Evolutionary conservation across 345 rosid genomes (phyloP).

Genomic region (Durio zibethinus): DNA sequence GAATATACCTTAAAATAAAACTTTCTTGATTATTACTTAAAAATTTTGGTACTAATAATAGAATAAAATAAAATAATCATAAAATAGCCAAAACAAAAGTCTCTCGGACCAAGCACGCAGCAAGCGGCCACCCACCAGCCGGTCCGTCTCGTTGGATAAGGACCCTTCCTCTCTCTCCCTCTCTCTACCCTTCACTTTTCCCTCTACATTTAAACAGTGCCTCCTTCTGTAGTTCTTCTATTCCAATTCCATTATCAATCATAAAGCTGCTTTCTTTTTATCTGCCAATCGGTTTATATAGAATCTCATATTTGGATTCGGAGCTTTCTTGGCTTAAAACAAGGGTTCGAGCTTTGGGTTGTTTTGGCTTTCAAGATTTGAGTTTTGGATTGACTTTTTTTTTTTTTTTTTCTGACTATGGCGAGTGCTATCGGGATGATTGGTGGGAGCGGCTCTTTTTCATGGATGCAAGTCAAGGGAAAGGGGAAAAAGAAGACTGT

Average conservation of each 20-base stretch:
- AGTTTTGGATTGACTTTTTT: not conserved
- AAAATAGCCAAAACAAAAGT: not conserved
- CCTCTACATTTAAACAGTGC: not conserved
- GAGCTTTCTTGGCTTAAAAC: not conserved
- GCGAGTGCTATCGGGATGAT: slow-evolving; percentile 30
- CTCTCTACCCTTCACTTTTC: too few relatives aligned
- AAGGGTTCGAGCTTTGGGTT: not conserved
- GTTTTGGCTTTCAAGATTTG: not conserved
- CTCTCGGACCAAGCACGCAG: not conserved
- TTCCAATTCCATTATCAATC: too few relatives aligned
- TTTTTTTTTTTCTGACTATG: not conserved
- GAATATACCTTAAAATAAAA: not conserved
- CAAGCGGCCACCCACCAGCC: not conserved
- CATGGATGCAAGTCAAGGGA: slow-evolving; percentile 40
- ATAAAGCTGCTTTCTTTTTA: not conserved
- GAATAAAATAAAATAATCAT: not conserved
- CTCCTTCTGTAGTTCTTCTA: not conserved
- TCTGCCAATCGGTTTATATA: not conserved
- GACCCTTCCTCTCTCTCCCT: not conserved
- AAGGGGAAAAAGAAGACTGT: slow-evolving; percentile 36
- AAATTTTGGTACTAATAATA: too few relatives aligned
- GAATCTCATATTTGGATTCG: not conserved
- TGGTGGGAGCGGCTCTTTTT: slow-evolving; percentile 41
- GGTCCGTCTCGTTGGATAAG: slow-evolving; percentile 9
- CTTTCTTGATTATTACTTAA: not conserved